A percentile compares a stretch with the other conserved stretches of the same genome.
These are phyloP conservation scores for Monosporascus sp. DNA, from an alignment of 2,329 filamentous ascomycete genomes.

Conservation along the genomic window DNA sequence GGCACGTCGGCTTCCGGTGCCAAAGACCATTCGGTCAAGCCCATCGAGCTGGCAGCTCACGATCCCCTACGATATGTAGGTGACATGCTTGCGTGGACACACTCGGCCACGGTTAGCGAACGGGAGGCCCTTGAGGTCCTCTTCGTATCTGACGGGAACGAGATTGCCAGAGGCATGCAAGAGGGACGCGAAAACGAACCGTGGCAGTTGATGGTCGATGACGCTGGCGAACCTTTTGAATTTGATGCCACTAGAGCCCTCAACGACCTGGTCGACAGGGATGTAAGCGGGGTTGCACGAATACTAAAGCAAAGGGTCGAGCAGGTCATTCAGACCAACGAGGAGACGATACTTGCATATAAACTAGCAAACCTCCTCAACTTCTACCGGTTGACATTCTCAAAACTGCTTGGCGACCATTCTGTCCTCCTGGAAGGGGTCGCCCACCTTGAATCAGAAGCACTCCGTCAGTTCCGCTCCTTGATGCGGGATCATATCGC, in stretches of 20 bases:
- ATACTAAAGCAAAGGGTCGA: constrained; percentile 87
- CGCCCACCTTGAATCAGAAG: constrained; percentile 64
- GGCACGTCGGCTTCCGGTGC: constrained; percentile 57
- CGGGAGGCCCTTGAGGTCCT: constrained; percentile 85
- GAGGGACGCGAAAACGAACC: constrained; percentile 76
- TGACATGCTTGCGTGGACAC: constrained; percentile 96
- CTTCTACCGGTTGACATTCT: constrained; percentile 85
- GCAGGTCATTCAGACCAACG: constrained; percentile 86
- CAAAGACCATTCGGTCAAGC: constrained; percentile 64
- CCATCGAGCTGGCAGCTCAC: constrained; percentile 90
- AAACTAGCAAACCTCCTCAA: constrained; percentile 82
- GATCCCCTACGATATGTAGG: constrained; percentile 88
- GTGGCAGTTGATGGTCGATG: constrained; percentile 65
- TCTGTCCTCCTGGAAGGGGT: constrained; percentile 68
- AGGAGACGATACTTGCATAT: constrained; percentile 83
- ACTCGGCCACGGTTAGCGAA: constrained; percentile 91
- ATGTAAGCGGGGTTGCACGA: constrained; percentile 73
- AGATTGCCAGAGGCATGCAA: constrained; percentile 77
- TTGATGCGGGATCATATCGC: constrained; percentile 77
- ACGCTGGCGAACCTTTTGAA: constrained; percentile 42
- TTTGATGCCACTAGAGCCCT: constrained; percentile 82
- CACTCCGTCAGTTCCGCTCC: constrained; percentile 75
- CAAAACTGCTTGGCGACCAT: constrained; percentile 66
- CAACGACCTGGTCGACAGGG: constrained; percentile 79
- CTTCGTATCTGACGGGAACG: constrained; percentile 85